Evolutionary conservation across 768 basidiomycete species (phyloP), one percentile per base, ranked within the genome.

Genomic region (Boletus reticulatus): DNA sequence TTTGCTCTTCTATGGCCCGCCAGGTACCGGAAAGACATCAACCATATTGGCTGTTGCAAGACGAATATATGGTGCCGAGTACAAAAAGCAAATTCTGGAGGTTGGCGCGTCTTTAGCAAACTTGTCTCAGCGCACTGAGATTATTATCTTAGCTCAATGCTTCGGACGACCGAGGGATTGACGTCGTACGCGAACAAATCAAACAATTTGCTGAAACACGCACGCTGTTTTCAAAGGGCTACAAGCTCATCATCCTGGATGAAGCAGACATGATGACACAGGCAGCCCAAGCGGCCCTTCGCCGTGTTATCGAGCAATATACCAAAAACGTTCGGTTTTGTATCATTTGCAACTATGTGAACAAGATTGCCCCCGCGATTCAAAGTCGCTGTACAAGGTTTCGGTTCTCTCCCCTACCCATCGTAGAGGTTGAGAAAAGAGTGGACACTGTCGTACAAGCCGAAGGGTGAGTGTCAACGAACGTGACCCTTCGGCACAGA

Each of bases 251-350:
- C 72, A 87, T 99, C 58, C 84, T 99, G 34, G 97, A 99, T 63
- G 97, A 99, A 73, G 97, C 97, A n/a, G 97, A 99, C 78, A 97
- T 97, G 96, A 99, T 99, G 97, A 99, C 97, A 0, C 88, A 94
- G 59, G 89, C 92, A 53, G 97, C 97, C 2, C 97, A 99, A 68
- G 92, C 95, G 4, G 97, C 97, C 24, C 83, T 99, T 31, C 89
- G 97, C 29, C 89, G 97, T 64, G 89, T 98, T 36, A 98, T 99
- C 62, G 97, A 99, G 72, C 95, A 97, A 61, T 98, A 97, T 72
- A 99, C 97, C 19, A 93, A 89, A 74, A 98, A 98, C 66, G 97
- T 98, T 62, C 87, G 97, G 38, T 99, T 99, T 73, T 99, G 97
- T 75, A 99, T 99, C 66, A 96, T 99, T 56, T 98, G 97, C 80